Evolutionary conservation across 768 basidiomycete species (phyloP), one percentile per base, ranked within the genome.

Genomic region (Kwoniella botswanensis): DNA sequence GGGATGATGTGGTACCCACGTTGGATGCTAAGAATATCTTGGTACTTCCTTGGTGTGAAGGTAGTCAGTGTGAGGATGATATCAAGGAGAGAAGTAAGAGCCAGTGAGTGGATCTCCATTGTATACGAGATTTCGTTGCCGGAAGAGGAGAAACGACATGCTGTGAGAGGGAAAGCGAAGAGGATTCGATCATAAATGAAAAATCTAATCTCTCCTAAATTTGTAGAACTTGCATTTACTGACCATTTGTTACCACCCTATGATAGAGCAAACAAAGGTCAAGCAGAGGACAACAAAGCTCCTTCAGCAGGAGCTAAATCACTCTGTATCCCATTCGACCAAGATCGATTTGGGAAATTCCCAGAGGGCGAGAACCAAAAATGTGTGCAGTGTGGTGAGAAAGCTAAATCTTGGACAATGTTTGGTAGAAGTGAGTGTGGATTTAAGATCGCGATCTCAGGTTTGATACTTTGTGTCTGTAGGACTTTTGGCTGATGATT

Each of bases 241-340:
- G 61, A 70, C 44, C 12, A 26, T 46, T 21, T 17, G 24, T 52
- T 13, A 29, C 24, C 4, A 4, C 63, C 35, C 35, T 35, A 24
- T 18, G 41, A 56, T 24, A 82, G 76, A 56, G 76, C 70, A 75
- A 94, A 92, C 72, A 87, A 92, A 70, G 93, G 94, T 82, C 91
- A 90, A 4, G 90, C 91, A 24, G 85, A 85, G 76, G 97, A 99
- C 79, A 94, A 94, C 82, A 92, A 93, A 42, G 96, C 95, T 18
- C 97, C 97, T 0, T 95, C 94, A 17, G 94, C 97, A 13, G 97
- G 97, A 62, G 97, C 97, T 70, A 99, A 99, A 84, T 93, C 93
- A 0, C 90, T 99, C 3, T 92, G 91, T 76, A 98, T 98, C 85
- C 97, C 97, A 4, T 95, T 95, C 82, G 92, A 98, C 77, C 97